phyloP scores from a whole-genome alignment of 768 basidiomycete species.

The Tricholoma sp. region DNA sequence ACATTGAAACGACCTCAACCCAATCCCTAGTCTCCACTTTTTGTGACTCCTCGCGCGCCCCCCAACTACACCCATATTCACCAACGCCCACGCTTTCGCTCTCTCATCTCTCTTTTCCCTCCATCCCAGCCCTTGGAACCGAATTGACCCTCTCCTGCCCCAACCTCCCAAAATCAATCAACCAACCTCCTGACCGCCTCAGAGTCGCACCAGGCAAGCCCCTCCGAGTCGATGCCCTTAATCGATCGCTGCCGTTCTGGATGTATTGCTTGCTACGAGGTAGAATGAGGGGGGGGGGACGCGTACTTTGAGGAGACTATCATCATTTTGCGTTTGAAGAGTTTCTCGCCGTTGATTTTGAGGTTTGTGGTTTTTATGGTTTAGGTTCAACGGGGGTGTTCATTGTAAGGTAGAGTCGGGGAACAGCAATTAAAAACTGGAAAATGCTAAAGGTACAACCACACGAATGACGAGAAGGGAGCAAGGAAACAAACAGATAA shows the following conservation, averaged over 20 bases:
- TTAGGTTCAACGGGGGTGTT: too few relatives aligned
- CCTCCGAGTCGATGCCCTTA: slow-evolving; percentile 85
- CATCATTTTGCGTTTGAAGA: slow-evolving; percentile 92
- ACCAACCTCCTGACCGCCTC: slow-evolving; percentile 84
- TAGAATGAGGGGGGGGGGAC: slow-evolving; percentile 66
- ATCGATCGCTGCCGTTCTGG: too few relatives aligned
- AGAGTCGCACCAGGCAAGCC: too few relatives aligned
- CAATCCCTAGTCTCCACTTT: slow-evolving; percentile 79
- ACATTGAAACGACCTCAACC: slow-evolving; percentile 77
- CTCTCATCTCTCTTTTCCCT: too few relatives aligned
- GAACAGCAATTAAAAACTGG: slow-evolving; percentile 39
- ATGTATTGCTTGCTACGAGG: too few relatives aligned
- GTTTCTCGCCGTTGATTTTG: slow-evolving; percentile 93
- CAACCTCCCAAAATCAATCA: slow-evolving; percentile 75
- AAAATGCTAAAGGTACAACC: too few relatives aligned
- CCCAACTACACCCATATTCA: slow-evolving; percentile 39
- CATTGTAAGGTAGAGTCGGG: too few relatives aligned
- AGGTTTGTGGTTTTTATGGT: slow-evolving; percentile 62
- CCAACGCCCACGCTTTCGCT: too few relatives aligned
- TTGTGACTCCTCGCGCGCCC: too few relatives aligned
- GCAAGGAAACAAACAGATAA: too few relatives aligned
- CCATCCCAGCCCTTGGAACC: too few relatives aligned
- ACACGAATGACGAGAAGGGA: too few relatives aligned
- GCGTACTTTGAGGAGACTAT: slow-evolving; percentile 90
- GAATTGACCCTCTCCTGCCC: slow-evolving; percentile 81